A percentile compares a stretch with the other conserved stretches of the same genome.
Evolutionary conservation across 345 rosid species (phyloP).

Genomic region (Arabis hirsuta): DNA sequence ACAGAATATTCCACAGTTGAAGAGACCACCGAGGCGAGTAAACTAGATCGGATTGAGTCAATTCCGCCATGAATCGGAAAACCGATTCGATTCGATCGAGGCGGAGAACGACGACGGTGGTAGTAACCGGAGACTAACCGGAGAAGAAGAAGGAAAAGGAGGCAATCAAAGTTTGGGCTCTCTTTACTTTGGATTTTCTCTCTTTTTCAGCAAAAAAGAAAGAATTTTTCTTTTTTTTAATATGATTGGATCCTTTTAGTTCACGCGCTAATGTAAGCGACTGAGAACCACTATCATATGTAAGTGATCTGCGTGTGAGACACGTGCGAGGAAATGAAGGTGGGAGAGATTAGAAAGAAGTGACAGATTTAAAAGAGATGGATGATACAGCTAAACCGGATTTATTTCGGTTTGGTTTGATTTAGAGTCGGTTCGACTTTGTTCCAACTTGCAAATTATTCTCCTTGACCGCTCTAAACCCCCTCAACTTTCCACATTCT

Average conservation of each 20-base stretch:
- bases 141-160: slow-evolving; percentile 3
- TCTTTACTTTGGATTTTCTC: not conserved
- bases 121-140: not conserved
- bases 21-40: slow-evolving; percentile 61
- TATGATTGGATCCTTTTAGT: not conserved
- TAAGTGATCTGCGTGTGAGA: not conserved
- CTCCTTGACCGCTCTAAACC: too few relatives aligned
- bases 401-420: slow-evolving; percentile 8
- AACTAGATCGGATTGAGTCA: slow-evolving; percentile 70
- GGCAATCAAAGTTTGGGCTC: slow-evolving; percentile 12
- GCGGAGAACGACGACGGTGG: not conserved
- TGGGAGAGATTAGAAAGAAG: not conserved
- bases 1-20: slow-evolving; percentile 61
- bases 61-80: slow-evolving; percentile 75
- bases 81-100: not conserved
- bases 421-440: not conserved
- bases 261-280: not conserved
- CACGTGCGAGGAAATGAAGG: not conserved
- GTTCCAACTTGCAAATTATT: too few relatives aligned
- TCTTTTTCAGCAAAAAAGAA: too few relatives aligned
- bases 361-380: slow-evolving; percentile 24
- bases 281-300: not conserved
- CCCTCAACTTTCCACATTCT: too few relatives aligned
- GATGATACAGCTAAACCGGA: not conserved
- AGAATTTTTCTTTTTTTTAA: not conserved